Evolutionary conservation across 2,329 filamentous ascomycete genomes (phyloP), one percentile per base, ranked within the genome.

Genomic region (Arthroderma sp.): DNA sequence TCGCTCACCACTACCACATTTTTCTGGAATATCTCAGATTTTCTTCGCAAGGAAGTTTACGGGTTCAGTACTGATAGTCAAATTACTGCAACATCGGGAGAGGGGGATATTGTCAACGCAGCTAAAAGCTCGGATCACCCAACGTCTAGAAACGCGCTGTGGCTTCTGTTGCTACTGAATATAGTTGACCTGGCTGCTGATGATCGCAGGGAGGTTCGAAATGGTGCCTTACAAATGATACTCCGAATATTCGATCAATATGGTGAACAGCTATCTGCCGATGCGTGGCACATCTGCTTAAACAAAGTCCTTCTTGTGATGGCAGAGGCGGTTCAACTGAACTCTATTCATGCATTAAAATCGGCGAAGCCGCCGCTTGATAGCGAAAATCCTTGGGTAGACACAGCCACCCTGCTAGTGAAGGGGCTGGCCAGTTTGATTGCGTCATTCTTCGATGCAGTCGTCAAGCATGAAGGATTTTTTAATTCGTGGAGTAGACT

Each of bases 21-120:
- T 58, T 94, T 94, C 61, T 95, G 88, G 86, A 88, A 89, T 44
- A 75, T 95, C 5, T 94, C 89, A 0, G 88, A 95, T 61, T 91
- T 88, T 51, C 70, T 96, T 15, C 73, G 77, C 45, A 64, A 65
- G 5, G 66, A 69, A 33, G 68, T 68, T 40, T 66, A 69, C 22
- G 54, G 59, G 8, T 63, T 64, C 42, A 63, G 57, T 1, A 57
- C 65, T 42, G 62, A 64, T 43, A 54, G 53, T 8, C 56, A 63
- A 42, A 54, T 67, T 32, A 61, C 65, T 48, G 53, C 59, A 67
- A 71, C 49, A 57, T 72, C 48, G 66, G 77, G 54, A 4, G 79
- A 82, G 44, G 65, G 78, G 5, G 68, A 73, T 10, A 60, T 83
- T 1, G 64, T 73, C 1, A 64, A 69, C 36, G 71, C 79, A 41